Percentiles rank a stretch among this genome's conserved stretches.
Evolutionary conservation across 1,139 yeast species (phyloP).

Genomic region (Lodderomyces oxycetoniae): DNA sequence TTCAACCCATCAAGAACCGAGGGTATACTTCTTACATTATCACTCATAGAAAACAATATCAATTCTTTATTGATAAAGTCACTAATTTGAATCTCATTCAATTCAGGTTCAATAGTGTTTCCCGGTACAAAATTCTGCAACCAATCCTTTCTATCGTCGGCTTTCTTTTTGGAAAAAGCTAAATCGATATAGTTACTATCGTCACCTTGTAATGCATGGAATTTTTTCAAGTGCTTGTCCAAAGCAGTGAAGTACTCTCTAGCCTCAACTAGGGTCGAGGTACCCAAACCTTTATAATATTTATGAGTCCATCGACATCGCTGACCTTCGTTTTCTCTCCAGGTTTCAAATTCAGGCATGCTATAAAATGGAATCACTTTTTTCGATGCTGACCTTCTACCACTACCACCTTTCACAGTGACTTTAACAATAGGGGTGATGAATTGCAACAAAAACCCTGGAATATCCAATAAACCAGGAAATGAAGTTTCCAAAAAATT

Average conservation of each 20-base stretch:
- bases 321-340: constrained; percentile 84
- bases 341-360: constrained; percentile 92
- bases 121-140: constrained; percentile 86
- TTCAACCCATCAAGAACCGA: constrained; percentile 92
- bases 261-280: constrained; percentile 77
- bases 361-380: constrained; percentile 74
- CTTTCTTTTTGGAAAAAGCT: constrained; percentile 92
- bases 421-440: constrained; percentile 97
- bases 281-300: constrained; percentile 98
- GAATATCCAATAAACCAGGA: constrained; percentile 87
- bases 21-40: constrained; percentile 92
- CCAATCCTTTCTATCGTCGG: constrained; percentile 98
- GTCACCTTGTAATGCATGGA: constrained; percentile 75
- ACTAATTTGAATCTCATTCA: constrained; percentile 76
- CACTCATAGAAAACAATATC: constrained; percentile 94
- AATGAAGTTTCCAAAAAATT: constrained; percentile 91
- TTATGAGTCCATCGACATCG: constrained; percentile 84
- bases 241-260: constrained; percentile 85
- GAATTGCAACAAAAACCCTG: constrained; percentile 89
- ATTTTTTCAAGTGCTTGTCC: constrained; percentile 80
- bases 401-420: constrained; percentile 60
- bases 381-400: constrained; percentile 33
- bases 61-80: constrained; percentile 95
- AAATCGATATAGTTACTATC: constrained; percentile 83
- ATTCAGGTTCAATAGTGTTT: constrained; percentile 81